Base-by-base conservation (phyloP, 805 yeast genomes). In the Metschnikowia rubicola region DNA sequence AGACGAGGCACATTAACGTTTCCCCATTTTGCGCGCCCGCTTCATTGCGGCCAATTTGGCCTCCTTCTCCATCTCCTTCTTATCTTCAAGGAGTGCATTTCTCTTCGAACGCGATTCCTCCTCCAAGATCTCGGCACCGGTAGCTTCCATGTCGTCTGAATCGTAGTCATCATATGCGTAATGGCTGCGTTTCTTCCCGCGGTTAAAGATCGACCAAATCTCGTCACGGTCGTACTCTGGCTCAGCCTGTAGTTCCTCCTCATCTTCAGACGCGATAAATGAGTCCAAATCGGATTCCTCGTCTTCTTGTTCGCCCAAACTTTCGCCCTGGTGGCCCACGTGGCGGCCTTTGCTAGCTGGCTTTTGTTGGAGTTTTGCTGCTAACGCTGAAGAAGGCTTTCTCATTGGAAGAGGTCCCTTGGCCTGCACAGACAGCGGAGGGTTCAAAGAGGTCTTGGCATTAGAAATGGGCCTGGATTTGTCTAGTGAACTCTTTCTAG, bases 101-200 rank as follows among this genome's bases (percentile, higher is more conserved):
- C 75, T 75, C 33, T 81, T 72, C 10, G 96, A 84, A 31, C 78
- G 60, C 51, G 71, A 78, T 65, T 92, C 99, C 59, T 92, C 99
- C 47, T 80, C 87, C 36, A 89, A 68, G 21, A 94, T 81, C 53
- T 92, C 97, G 28, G 83, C 83, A 28, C 97, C 97, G 1, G 94
- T 85, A 3, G 97, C 97, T 62, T 92, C 98, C 97, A 94, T 92
- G 58, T 88, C 89, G 48, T 77, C 83, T 30, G 77, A 78, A 8
- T 68, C 68, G 44, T 64, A 63, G 50, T 78, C 75, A 45, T 74
- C 78, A 46, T 78, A 81, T 28, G 70, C 62, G 51, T 71, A 75
- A 37, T 73, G 65, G 0, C 70, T 56, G 38, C 88, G 70, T 45
- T 75, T 72, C 48, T 74, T 75, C 3, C 90, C 88, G 48, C 79